Percentiles rank a stretch among this genome's conserved stretches.
Conservation (phyloP, 2,329 filamentous ascomycete genomes). For the Verticillium albo-atrum region DNA sequence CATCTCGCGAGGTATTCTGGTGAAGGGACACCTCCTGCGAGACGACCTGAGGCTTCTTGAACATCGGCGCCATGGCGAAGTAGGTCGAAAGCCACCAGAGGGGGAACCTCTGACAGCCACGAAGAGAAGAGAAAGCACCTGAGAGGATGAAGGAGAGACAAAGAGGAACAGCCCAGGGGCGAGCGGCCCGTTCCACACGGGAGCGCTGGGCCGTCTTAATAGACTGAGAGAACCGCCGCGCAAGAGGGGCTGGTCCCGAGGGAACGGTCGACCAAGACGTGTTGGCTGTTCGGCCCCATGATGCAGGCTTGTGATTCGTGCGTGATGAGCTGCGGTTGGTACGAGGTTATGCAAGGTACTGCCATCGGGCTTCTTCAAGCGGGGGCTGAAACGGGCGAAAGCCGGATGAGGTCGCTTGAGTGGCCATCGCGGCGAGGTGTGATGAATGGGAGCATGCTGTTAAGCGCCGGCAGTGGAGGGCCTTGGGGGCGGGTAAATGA, state of each 20-base stretch:
- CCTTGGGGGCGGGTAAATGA: not conserved
- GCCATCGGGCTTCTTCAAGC: not conserved
- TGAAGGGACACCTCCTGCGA: not conserved
- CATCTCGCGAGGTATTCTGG: not conserved
- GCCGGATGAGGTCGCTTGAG: not conserved
- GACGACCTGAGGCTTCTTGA: not conserved
- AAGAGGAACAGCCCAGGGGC: not conserved
- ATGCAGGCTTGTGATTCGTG: not conserved
- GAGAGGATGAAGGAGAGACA: not conserved
- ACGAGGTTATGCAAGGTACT: not conserved
- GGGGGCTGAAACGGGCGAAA: not conserved
- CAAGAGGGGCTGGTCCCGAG: not conserved
- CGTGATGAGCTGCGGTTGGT: not conserved
- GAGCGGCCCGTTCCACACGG: not conserved
- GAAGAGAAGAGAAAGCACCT: not conserved
- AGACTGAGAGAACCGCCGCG: not conserved
- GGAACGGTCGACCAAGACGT: not conserved
- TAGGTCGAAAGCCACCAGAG: not conserved
- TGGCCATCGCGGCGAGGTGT: not conserved
- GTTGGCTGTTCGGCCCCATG: not conserved
- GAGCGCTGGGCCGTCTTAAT: not conserved
- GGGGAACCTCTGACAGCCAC: not conserved
- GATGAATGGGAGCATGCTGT: constrained; percentile 1
- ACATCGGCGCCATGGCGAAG: not conserved
- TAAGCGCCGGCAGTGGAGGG: not conserved